Conservation (phyloP, 2,329 filamentous ascomycete genomes). For the Penicillium sp. region DNA sequence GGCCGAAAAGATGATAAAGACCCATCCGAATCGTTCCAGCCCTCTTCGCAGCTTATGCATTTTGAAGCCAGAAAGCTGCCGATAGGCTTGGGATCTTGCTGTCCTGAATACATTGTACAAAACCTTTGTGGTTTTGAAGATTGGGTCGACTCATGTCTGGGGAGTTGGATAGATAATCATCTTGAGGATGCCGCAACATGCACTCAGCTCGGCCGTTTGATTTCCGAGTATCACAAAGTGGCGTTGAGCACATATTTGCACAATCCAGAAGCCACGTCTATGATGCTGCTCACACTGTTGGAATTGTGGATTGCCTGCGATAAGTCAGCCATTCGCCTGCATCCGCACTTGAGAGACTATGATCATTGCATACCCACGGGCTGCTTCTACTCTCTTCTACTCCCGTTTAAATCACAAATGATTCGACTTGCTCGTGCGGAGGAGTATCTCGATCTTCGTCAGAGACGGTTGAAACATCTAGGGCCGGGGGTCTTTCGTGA, state of each 20-base stretch:
- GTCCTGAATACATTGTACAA: constrained; percentile 14
- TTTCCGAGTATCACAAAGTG: constrained; percentile 26
- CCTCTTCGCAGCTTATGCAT: constrained; percentile 6
- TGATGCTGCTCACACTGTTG: constrained; percentile 51
- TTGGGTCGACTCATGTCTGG: constrained; percentile 44
- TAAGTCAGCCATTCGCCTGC: constrained; percentile 34
- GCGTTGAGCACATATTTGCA: constrained; percentile 30
- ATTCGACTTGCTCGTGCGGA: constrained; percentile 36
- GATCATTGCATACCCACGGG: constrained; percentile 39
- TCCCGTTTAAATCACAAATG: constrained; percentile 21
- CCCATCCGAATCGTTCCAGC: neutral
- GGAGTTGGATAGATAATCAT: constrained; percentile 35
- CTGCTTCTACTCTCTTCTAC: constrained; percentile 16
- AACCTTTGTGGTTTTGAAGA: constrained; percentile 42
- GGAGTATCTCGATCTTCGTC: constrained; percentile 40
- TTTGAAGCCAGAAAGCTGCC: constrained; percentile 9
- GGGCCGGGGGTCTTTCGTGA: constrained; percentile 35
- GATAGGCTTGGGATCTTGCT: neutral
- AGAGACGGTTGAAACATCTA: constrained; percentile 5
- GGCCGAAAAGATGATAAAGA: neutral
- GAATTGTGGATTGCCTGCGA: constrained; percentile 58
- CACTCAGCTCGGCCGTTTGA: neutral
- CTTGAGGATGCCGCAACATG: constrained; percentile 7
- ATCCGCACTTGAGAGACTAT: constrained; percentile 45
- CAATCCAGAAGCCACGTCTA: constrained; percentile 45